Percentiles rank a stretch among this genome's conserved stretches.
Conservation (phyloP, 495 filamentous ascomycete species). For the Immersiella caudata region DNA sequence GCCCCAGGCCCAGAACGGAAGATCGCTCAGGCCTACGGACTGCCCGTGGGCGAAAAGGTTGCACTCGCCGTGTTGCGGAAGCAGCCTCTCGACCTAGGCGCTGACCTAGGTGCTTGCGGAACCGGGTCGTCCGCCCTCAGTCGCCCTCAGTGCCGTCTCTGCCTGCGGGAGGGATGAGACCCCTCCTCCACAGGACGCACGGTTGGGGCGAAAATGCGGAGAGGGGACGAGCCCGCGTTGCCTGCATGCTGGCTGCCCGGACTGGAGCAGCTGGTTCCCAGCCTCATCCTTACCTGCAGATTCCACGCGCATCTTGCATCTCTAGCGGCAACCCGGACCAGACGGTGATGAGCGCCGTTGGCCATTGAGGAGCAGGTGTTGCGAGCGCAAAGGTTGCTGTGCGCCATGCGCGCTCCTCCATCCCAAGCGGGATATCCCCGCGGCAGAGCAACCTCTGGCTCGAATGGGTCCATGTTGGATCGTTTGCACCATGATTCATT, state of each 20-base stretch:
- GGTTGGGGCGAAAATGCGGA: slow-evolving; percentile 13
- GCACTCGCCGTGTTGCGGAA: slow-evolving; percentile 2
- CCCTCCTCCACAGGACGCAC: neutral
- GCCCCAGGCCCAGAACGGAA: slow-evolving; percentile 17
- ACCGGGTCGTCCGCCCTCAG: slow-evolving; percentile 12
- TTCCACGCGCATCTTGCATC: slow-evolving; percentile 15
- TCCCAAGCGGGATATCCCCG: slow-evolving; percentile 12
- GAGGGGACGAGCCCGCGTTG: neutral
- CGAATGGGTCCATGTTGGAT: slow-evolving; percentile 6
- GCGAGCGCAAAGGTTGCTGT: neutral
- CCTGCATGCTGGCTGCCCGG: slow-evolving; percentile 7
- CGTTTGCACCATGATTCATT: slow-evolving; percentile 14
- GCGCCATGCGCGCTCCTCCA: neutral
- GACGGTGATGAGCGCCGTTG: neutral
- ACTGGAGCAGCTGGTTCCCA: slow-evolving; percentile 10
- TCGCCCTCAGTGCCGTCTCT: neutral
- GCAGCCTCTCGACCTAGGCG: neutral
- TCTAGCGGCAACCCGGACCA: neutral
- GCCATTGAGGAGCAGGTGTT: slow-evolving; percentile 14
- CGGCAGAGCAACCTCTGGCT: neutral
- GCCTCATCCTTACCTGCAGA: slow-evolving; percentile 20
- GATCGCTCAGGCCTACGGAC: slow-evolving; percentile 2
- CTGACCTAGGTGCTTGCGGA: too few species aligned
- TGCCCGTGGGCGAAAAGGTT: neutral
- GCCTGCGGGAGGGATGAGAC: neutral